phyloP scores from a whole-genome alignment of 2,329 filamentous ascomycete species.

The Fusarium protoensiforme region DNA sequence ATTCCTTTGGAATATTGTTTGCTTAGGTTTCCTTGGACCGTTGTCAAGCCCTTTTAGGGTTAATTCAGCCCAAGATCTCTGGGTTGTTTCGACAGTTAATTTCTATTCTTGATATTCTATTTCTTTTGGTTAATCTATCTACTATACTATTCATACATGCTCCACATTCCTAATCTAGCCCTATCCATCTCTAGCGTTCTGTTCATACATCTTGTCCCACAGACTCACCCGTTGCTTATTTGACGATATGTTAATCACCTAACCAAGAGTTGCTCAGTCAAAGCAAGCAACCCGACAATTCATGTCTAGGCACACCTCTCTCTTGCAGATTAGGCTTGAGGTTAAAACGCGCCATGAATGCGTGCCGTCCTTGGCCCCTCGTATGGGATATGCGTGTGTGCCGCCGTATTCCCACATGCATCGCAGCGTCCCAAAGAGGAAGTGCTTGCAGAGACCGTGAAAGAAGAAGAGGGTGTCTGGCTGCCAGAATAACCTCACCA shows the following conservation, averaged over 20 bases:
- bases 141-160: neutral
- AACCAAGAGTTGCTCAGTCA: rapidly evolving
- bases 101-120: neutral
- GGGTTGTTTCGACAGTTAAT: neutral
- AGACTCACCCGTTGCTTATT: neutral
- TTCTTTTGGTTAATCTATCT: neutral
- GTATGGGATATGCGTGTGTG: neutral
- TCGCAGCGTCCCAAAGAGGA: neutral
- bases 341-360: conserved; percentile 5
- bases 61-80: neutral
- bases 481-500: neutral
- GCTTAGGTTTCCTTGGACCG: conserved; percentile 8
- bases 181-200: neutral
- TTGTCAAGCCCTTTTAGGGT: neutral
- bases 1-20: conserved; percentile 1
- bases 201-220: neutral
- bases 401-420: neutral
- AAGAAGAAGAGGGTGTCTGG: neutral
- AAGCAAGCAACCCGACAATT: neutral
- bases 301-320: neutral
- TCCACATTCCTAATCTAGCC: neutral
- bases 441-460: neutral
- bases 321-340: neutral
- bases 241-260: neutral
- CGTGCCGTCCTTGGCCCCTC: neutral